Base-by-base conservation (phyloP, 345 rosid species). In the Camelina hispida region DNA sequence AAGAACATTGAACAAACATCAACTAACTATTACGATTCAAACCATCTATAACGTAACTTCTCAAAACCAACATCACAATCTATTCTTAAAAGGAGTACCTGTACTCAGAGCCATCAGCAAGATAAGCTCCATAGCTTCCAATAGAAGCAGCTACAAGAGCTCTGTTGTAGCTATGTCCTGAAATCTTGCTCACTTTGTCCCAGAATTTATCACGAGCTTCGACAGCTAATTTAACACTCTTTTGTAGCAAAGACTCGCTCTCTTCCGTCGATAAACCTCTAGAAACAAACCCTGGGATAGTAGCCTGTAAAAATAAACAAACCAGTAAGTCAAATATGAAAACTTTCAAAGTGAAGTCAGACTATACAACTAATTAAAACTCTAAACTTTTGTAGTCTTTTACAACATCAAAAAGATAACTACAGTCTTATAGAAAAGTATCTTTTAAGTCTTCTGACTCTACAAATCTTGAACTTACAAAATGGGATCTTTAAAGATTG, bases 51-150 rank as follows among this genome's bases (percentile, higher is more conserved):
- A 46, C 51, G 8, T 18, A 22, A 46, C 51, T 12, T 51, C 9
- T 53, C 60, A 35, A 46, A 62, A 38, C n/a, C n/a, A 17, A 28
- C 16, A 42, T 0, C 11, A 40, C 18, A 23, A 22, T n/a, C 44
- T 34, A 8, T 7, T 38, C 1, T 7, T 56, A 14, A 16, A 47
- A 47, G 23, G 5, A 25, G 3, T 5, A 91, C 98, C 94, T 93
- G 84, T 93, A 93, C 68, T 91, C 98, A 16, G 98, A 93, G 38
- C 97, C 98, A 83, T 93, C 98, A 28, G 97, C 97, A 40, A 91
- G 91, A 82, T 85, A 93, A 51, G 98, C 98, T 55, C 96, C 98
- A 69, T 91, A 91, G 79, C 98, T 91, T 28, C 98, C 98, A 61
- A 93, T 81, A 7, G 98, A 93, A 0, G 96, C 98, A 63, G 97